Conservation (phyloP, 768 basidiomycete genomes). For the Scleroderma citrinum region DNA sequence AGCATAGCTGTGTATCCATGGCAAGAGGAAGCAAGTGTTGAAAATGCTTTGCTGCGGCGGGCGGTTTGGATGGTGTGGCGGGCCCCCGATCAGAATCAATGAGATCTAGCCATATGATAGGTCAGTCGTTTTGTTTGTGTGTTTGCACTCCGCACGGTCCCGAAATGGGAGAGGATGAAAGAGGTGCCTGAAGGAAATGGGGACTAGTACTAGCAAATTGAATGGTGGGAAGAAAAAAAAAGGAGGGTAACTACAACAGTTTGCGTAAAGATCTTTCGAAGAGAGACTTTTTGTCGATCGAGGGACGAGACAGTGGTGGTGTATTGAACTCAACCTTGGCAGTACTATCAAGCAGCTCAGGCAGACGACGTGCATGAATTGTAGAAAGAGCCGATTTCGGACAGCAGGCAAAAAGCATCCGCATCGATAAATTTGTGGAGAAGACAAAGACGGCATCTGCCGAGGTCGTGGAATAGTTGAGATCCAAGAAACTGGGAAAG, state of each 20-base stretch:
- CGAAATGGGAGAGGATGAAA: constrained; percentile 24
- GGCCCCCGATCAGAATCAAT: constrained; percentile 19
- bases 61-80: constrained; percentile 12
- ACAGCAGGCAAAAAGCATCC: constrained; percentile 18
- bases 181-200: constrained; percentile 24
- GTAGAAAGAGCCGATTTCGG: constrained; percentile 4
- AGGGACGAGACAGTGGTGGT: constrained; percentile 10
- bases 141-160: constrained; percentile 26
- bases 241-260: too few species aligned
- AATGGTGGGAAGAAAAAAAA: constrained; percentile 9
- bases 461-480: not conserved
- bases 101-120: constrained; percentile 21
- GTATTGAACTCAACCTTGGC: constrained; percentile 11
- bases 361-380: too few species aligned
- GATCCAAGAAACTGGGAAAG: constrained; percentile 22
- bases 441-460: not conserved
- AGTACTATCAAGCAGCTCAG: constrained; percentile 5
- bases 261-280: not conserved
- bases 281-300: constrained; percentile 1
- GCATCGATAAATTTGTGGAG: constrained; percentile 16
- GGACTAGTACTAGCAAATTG: constrained; percentile 2
- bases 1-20: constrained; percentile 22
- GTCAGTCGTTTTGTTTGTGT: constrained; percentile 17
- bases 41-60: constrained; percentile 6
- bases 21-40: constrained; percentile 13